These are phyloP conservation scores for Selenicereus undatus DNA, from an alignment of 148 eudicot species.

Conservation along the genomic window DNA sequence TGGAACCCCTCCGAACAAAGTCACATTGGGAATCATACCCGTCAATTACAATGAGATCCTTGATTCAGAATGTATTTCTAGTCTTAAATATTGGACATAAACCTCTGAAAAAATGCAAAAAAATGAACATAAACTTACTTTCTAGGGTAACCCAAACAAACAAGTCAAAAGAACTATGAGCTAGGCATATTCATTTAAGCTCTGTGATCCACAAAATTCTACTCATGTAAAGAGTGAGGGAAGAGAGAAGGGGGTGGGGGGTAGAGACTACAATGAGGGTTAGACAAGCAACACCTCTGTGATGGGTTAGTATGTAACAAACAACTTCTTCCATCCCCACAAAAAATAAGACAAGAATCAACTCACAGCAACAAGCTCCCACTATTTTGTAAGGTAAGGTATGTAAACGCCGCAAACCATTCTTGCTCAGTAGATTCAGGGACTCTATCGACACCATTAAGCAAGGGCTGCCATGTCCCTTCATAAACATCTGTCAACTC, in stretches of 20 bases:
- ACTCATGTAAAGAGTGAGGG: neutral
- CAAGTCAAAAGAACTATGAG: constrained; percentile 1
- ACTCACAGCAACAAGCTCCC: neutral
- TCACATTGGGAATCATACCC: no score
- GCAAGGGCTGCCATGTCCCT: constrained; percentile 45
- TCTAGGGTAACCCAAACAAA: neutral
- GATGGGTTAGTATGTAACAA: constrained; percentile 4
- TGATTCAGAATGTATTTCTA: no score
- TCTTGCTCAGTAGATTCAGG: constrained; percentile 43
- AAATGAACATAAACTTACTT: neutral
- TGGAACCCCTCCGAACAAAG: no score
- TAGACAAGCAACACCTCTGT: neutral
- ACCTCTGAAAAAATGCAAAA: neutral
- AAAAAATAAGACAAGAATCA: neutral
- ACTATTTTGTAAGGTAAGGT: constrained; percentile 32
- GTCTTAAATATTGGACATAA: no score
- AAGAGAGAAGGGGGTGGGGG: neutral
- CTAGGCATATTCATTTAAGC: constrained; percentile 6
- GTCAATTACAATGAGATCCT: no score
- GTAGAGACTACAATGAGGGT: constrained; percentile 9
- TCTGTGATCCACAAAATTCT: constrained; percentile 21
- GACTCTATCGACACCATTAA: constrained; percentile 32
- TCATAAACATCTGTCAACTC: constrained; percentile 31
- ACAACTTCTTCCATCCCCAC: constrained; percentile 5
- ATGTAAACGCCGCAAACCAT: constrained; percentile 51